These are phyloP conservation scores for Microbotryum violaceum DNA, from an alignment of 1,284 basidiomycete genomes.

Conservation along the genomic window DNA sequence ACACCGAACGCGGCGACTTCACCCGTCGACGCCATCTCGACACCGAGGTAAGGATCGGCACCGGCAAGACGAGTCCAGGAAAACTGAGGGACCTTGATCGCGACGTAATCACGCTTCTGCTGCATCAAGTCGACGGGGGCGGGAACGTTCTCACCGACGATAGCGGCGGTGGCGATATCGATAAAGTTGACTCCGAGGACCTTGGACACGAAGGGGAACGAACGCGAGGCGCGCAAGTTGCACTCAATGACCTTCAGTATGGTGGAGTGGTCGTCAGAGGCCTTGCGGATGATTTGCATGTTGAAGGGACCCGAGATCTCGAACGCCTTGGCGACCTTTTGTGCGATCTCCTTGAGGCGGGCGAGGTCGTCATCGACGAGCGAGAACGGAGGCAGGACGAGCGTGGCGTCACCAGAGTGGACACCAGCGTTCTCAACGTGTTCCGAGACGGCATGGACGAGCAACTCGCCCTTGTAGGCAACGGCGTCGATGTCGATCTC, in stretches of 20 bases:
- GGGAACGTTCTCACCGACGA: slow-evolving; percentile 81
- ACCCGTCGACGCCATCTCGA: slow-evolving; percentile 98
- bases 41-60: slow-evolving; percentile 94
- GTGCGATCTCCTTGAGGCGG: slow-evolving; percentile 91
- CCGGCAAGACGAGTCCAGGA: slow-evolving; percentile 91
- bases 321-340: slow-evolving; percentile 94
- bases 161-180: slow-evolving; percentile 86
- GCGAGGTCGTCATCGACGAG: slow-evolving; percentile 92
- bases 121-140: slow-evolving; percentile 91
- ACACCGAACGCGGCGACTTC: slow-evolving; percentile 97
- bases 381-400: slow-evolving; percentile 96
- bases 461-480: slow-evolving; percentile 90
- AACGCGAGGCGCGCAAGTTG: slow-evolving; percentile 93
- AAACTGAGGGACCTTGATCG: slow-evolving; percentile 98
- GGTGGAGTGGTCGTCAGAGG: slow-evolving; percentile 70
- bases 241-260: slow-evolving; percentile 99
- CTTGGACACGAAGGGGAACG: slow-evolving; percentile 98
- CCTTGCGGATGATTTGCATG: slow-evolving; percentile 99
- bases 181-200: slow-evolving; percentile 96
- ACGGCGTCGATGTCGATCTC: slow-evolving; percentile 99
- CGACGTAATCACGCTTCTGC: slow-evolving; percentile 80
- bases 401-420: slow-evolving; percentile 92
- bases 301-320: slow-evolving; percentile 99
- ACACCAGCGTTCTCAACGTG: slow-evolving; percentile 99
- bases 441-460: slow-evolving; percentile 99